Conservation (phyloP, 164 flowering plant genomes). For the Chimonanthus praecox region DNA sequence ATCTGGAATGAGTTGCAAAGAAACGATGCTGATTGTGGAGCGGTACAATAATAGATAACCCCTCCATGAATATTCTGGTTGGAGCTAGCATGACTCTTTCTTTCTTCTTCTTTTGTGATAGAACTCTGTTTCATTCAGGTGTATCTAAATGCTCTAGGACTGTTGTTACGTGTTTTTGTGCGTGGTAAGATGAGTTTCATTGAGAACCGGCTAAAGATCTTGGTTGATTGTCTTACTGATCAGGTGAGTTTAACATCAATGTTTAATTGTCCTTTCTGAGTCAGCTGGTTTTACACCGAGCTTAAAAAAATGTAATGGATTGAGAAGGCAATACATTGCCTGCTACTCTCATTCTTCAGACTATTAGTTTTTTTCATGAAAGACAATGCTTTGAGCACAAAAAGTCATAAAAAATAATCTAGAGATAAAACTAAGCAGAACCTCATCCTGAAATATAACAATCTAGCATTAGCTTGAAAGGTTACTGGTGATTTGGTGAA, state of each 20-base stretch:
- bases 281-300: neutral
- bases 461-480: no score
- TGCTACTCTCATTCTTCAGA: no score
- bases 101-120: no score
- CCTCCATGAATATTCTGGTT: neutral
- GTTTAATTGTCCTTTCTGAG: neutral
- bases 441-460: no score
- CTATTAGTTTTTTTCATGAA: no score
- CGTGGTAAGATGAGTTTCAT: slow-evolving; percentile 41
- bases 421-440: no score
- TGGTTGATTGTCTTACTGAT: slow-evolving; percentile 42
- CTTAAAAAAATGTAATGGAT: no score
- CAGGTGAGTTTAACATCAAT: slow-evolving; percentile 41
- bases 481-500: no score
- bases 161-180: slow-evolving; percentile 59
- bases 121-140: slow-evolving; percentile 40
- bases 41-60: slow-evolving; percentile 34
- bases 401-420: no score
- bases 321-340: no score
- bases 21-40: slow-evolving; percentile 48
- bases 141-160: slow-evolving; percentile 70
- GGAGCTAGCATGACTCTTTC: neutral
- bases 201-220: slow-evolving; percentile 53
- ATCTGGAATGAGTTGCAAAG: slow-evolving; percentile 81
- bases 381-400: no score